Evolutionary conservation across 1,139 yeast species (phyloP), one percentile per base, ranked within the genome.

Genomic region (Yamadazyma dendronema): DNA sequence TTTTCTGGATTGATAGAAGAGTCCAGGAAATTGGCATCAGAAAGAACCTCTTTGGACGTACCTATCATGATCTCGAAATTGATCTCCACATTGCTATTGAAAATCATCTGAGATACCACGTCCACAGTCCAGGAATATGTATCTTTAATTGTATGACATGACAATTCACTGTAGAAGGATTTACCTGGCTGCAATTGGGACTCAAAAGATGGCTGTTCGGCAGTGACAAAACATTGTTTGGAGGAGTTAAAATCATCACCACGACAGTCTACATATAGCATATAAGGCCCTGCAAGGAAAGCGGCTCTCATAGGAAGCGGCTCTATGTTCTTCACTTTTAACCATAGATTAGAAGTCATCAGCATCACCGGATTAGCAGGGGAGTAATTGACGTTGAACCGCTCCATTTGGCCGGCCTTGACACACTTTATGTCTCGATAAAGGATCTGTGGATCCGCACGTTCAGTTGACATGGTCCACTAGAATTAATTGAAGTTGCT

Each of bases 251-350:
- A 92, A 22, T 77, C 84, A 8, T 64, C 75, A 0, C 86, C 72
- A 34, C 81, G 64, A 36, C 94, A 81, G 58, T 92, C 97, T 16
- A 83, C 92, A 52, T 90, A 92, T 2, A 92, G 57, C n/a, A 85
- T 75, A 53, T 79, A 90, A 0, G 98, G 98, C 0, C 97, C 98
- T 30, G 89, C 82, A 17, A 92, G 63, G 54, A 84, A 87, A 0
- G 96, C 96, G 0, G 97, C 96, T 33, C 97, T 62, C 49, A 86
- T 62, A 0, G 96, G 80, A 9, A 86, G 58, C 39, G 81, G 79
- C 51, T 88, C 96, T 4, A 68, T 69, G 57, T 92, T 92, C 49
- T 79, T 79, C 28, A 92, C 74, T 46, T 79, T 80, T 12, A 90
- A 65, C 79, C 81, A 84, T 12, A 71, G 48, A 32, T 51, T 60